Evolutionary conservation across 2,329 filamentous ascomycete species (phyloP).

Genomic region (Diaporthe batatas): DNA sequence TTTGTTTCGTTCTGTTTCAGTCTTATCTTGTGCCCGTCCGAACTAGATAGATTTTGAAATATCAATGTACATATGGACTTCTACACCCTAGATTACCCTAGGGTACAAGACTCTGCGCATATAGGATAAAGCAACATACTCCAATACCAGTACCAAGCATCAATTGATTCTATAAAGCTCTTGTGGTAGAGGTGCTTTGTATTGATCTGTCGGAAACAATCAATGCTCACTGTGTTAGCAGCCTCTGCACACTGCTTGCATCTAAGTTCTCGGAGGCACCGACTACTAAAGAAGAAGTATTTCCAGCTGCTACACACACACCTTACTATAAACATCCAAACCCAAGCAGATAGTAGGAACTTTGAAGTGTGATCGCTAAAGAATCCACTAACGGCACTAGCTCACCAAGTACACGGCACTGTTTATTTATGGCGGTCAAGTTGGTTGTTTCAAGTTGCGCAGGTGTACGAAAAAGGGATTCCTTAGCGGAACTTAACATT

Average conservation of each 20-base stretch:
- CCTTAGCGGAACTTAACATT: background rate
- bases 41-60: background rate
- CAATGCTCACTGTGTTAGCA: background rate
- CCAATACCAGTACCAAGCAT: conserved; percentile 4
- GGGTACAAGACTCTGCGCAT: too few relatives aligned
- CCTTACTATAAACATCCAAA: background rate
- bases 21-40: too few relatives aligned
- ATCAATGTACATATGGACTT: background rate
- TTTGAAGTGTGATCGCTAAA: background rate
- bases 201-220: background rate
- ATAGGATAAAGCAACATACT: too few relatives aligned
- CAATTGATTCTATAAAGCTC: background rate
- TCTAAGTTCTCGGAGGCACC: background rate
- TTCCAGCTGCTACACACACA: background rate
- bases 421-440: background rate
- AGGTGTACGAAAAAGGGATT: background rate
- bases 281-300: background rate
- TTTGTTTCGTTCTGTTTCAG: too few relatives aligned
- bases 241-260: background rate
- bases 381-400: background rate
- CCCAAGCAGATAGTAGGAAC: background rate
- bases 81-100: background rate
- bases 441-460: background rate
- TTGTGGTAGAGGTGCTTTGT: background rate
- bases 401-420: background rate